Conservation (phyloP, 2,329 filamentous ascomycete species). For the Xylaria sp. region DNA sequence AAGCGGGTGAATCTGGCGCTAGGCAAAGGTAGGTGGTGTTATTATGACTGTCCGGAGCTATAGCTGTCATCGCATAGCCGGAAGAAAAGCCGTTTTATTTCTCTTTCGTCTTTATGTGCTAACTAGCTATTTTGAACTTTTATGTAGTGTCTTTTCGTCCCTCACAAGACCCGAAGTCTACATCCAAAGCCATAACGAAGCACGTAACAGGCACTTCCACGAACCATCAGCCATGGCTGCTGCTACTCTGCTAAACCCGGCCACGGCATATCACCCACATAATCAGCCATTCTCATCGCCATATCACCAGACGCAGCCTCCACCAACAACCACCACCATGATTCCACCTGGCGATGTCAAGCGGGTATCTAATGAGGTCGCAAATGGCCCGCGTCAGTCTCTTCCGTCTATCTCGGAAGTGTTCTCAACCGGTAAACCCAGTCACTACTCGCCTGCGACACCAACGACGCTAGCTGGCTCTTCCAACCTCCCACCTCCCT, state of each 20-base stretch:
- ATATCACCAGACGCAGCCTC: constrained; percentile 38
- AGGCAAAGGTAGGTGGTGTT: constrained; percentile 44
- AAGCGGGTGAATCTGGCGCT: constrained; percentile 45
- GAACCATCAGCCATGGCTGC: constrained; percentile 42
- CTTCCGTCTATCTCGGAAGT: constrained; percentile 45
- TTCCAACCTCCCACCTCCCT: constrained; percentile 39
- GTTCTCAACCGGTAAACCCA: constrained; percentile 39
- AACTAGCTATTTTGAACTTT: constrained; percentile 32
- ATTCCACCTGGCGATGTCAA: constrained; percentile 38
- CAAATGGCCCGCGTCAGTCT: constrained; percentile 39
- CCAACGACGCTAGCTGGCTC: constrained; percentile 35
- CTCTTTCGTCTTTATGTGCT: constrained; percentile 27
- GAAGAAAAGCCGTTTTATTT: neutral
- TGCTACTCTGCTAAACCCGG: constrained; percentile 43
- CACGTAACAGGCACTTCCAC: constrained; percentile 34
- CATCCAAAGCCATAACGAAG: constrained; percentile 34
- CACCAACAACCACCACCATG: constrained; percentile 37
- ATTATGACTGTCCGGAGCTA: constrained; percentile 29
- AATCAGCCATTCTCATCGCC: constrained; percentile 35
- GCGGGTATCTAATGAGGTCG: constrained; percentile 38
- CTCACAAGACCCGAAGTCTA: constrained; percentile 40
- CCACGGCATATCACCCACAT: constrained; percentile 41
- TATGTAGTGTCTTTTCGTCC: constrained; percentile 41
- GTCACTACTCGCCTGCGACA: constrained; percentile 39
- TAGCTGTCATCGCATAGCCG: constrained; percentile 23